These are phyloP conservation scores for Blastobotrys malaysiensis DNA, from an alignment of 1,139 yeast genomes.

Conservation along the genomic window DNA sequence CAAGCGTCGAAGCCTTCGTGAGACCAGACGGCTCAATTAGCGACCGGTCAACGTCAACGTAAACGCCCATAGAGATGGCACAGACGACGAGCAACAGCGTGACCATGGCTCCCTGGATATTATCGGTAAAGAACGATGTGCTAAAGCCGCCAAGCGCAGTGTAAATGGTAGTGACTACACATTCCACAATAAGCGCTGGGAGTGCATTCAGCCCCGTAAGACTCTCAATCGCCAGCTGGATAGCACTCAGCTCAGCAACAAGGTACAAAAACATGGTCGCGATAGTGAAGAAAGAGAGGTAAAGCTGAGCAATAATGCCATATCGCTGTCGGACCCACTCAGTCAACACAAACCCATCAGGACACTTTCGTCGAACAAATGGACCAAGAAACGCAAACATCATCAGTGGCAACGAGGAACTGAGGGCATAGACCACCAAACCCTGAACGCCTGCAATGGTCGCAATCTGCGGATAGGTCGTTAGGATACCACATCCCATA, in stretches of 20 bases:
- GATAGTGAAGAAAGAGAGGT: conserved; percentile 74
- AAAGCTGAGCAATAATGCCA: conserved; percentile 67
- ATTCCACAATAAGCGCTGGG: conserved; percentile 80
- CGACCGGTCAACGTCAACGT: conserved; percentile 62
- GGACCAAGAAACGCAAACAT: conserved; percentile 83
- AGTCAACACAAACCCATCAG: conserved; percentile 88
- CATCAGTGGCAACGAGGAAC: conserved; percentile 79
- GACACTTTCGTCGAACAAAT: conserved; percentile 67
- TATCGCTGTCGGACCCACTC: conserved; percentile 88
- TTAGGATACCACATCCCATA: conserved; percentile 84
- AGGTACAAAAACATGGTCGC: conserved; percentile 82
- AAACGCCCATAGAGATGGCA: conserved; percentile 73
- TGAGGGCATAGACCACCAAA: conserved; percentile 69
- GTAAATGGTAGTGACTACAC: conserved; percentile 80
- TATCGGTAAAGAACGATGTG: conserved; percentile 84
- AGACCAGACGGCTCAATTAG: conserved; percentile 60
- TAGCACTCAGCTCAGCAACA: conserved; percentile 82
- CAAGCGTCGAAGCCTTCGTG: conserved; percentile 60
- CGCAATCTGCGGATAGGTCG: conserved; percentile 84
- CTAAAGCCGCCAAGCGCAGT: conserved; percentile 87
- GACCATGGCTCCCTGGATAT: conserved; percentile 76
- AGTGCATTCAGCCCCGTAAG: conserved; percentile 75
- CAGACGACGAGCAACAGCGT: conserved; percentile 62
- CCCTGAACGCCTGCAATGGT: conserved; percentile 87
- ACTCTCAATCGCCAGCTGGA: conserved; percentile 68